These are phyloP conservation scores for Pythium scleroteichum DNA, from an alignment of 352 stramenopile species.

Conservation along the genomic window DNA sequence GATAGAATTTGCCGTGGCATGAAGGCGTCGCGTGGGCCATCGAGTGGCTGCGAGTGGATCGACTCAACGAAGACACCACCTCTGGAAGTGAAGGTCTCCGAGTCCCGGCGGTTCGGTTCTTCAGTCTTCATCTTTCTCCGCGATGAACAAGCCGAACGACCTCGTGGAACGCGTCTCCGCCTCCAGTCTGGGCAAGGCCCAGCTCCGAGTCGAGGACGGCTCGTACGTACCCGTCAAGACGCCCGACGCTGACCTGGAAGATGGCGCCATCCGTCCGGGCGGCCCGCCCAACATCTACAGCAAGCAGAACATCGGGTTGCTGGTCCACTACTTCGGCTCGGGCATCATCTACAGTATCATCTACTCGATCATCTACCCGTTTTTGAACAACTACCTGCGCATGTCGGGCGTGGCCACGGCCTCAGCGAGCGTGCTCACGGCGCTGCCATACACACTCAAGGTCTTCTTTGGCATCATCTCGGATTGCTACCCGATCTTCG, in stretches of 20 bases:
- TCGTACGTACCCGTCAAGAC: constrained; percentile 22
- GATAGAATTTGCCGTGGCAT: constrained; percentile 3
- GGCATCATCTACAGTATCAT: constrained; percentile 38
- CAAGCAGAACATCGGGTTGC: constrained; percentile 33
- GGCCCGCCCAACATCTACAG: constrained; percentile 37
- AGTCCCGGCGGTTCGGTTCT: constrained; percentile 4
- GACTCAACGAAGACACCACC: constrained; percentile 1
- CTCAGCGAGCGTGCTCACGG: constrained; percentile 38
- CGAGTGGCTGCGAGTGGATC: constrained; percentile 4
- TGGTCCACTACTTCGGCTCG: constrained; percentile 36
- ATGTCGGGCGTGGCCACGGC: constrained; percentile 35
- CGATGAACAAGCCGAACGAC: constrained; percentile 29
- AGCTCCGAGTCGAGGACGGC: constrained; percentile 24
- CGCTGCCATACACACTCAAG: constrained; percentile 65
- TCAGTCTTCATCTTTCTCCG: constrained; percentile 20
- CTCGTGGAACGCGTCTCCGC: constrained; percentile 27
- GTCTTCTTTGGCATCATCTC: constrained; percentile 81
- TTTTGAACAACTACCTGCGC: constrained; percentile 47
- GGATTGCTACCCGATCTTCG: constrained; percentile 85
- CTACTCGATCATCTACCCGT: constrained; percentile 35
- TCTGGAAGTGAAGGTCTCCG: constrained; percentile 17
- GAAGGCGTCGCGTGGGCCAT: background rate
- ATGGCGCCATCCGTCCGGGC: constrained; percentile 31
- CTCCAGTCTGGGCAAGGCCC: constrained; percentile 18
- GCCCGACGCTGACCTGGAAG: constrained; percentile 18